Evolutionary conservation across 176 grass and related monocot species (phyloP), one percentile per base, ranked within the genome.

Genomic region (Hordeum marinum): DNA sequence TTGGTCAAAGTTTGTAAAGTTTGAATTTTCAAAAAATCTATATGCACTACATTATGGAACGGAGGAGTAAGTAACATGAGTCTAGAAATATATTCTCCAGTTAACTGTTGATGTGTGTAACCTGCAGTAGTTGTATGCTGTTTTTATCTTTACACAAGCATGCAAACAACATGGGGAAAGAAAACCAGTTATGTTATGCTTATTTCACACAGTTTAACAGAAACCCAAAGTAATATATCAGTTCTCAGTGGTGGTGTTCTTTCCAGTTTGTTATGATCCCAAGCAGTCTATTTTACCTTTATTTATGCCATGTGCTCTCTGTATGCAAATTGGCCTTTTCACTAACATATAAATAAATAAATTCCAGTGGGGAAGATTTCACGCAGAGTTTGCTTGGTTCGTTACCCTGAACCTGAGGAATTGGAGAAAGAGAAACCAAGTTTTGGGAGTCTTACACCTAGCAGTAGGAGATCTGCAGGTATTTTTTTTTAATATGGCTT

Each of bases 331-430:
- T 86, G 68, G 45, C 21, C 59, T 26, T 78, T 64, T 43, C 37
- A 40, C 76, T 89, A 68, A 79, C 39, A 39, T 67, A 82, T 29
- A 84, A 37, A 83, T 48, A 74, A 39, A 75, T 73, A 43, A 78
- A 68, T 27, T 93, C 41, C 73, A 97, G 92, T 90, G 70, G 94
- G 92, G 42, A 97, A 92, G 88, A 92, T 97, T 85, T 76, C 90
- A 52, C 86, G 88, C 32, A 78, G 83, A 52, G 92, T 94, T 43
- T 83, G 57, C 63, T 92, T 97, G 29, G 94, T 97, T 78, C 94
- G 70, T 83, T 97, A 92, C 77, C 92, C 92, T 9, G 78, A 92
- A 29, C 81, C 86, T 68, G 72, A 88, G 45, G 92, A 94, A 85
- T 64, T 94, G 54, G 77, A 71, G 66, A 93, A 86, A 77, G 80